A percentile compares a stretch with the other conserved stretches of the same genome.
phyloP scores from a whole-genome alignment of 805 yeast species.

The Barnettozyma sucrosica region DNA sequence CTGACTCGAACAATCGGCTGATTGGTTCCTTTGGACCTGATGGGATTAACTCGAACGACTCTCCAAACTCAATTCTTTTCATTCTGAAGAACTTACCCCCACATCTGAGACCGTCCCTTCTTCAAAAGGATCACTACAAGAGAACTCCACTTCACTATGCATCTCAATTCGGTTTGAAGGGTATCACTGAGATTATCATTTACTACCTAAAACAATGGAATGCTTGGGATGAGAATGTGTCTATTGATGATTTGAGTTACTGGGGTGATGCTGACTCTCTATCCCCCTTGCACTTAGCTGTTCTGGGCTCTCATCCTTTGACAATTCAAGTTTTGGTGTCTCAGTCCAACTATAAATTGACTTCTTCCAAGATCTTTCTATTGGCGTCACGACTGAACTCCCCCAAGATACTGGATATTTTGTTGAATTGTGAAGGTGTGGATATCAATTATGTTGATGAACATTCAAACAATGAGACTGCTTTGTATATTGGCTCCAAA shows the following conservation, averaged over 20 bases:
- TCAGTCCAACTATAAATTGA: constrained; percentile 35
- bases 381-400: constrained; percentile 58
- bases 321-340: constrained; percentile 58
- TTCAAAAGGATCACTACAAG: constrained; percentile 66
- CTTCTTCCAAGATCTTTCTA: constrained; percentile 53
- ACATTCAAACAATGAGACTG: constrained; percentile 60
- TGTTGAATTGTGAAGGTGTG: constrained; percentile 52
- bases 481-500: constrained; percentile 76
- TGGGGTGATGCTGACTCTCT: constrained; percentile 74
- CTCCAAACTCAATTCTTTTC: constrained; percentile 53
- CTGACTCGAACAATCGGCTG: constrained; percentile 41
- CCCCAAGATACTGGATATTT: constrained; percentile 45
- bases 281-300: constrained; percentile 80
- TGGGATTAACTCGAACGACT: constrained; percentile 53
- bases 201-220: constrained; percentile 54
- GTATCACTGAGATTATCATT: constrained; percentile 53
- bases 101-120: constrained; percentile 46
- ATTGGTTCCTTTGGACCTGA: constrained; percentile 55
- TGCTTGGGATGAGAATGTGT: constrained; percentile 40
- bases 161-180: constrained; percentile 75
- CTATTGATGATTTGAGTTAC: constrained; percentile 48
- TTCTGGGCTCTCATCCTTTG: constrained; percentile 74
- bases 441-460: constrained; percentile 58
- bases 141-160: constrained; percentile 90
- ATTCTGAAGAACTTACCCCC: constrained; percentile 53